Conservation (phyloP, 371 early-diverging fungal species). For the Phascolomyces articulosus region DNA sequence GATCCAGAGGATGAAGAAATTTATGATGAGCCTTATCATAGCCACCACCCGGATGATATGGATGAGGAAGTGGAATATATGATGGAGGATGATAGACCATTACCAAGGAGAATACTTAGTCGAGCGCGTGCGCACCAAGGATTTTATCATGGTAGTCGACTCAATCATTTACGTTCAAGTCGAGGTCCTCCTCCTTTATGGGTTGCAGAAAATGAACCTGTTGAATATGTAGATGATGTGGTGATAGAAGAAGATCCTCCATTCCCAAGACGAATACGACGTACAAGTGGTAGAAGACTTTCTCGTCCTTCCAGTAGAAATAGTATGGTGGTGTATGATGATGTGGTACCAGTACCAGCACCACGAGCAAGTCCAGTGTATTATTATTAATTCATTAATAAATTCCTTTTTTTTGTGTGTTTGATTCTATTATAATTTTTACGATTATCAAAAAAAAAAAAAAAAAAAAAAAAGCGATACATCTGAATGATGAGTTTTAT, state of each 20-base stretch:
- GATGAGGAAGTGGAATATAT: neutral
- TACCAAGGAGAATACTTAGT: neutral
- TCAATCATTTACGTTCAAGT: neutral
- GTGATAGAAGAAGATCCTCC: neutral
- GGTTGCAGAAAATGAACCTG: neutral
- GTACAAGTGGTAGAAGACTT: neutral
- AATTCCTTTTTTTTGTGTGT: too few species aligned
- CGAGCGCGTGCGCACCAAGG: neutral
- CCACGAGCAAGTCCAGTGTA: neutral
- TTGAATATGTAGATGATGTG: neutral
- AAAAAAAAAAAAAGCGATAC: too few species aligned
- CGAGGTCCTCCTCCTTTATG: neutral
- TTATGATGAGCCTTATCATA: neutral
- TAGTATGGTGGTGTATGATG: neutral
- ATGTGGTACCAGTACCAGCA: neutral
- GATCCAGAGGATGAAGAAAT: neutral
- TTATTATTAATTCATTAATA: neutral
- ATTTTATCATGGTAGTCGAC: neutral
- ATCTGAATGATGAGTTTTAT: too few species aligned
- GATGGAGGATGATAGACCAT: neutral
- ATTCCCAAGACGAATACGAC: neutral
- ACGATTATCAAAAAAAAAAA: too few species aligned
- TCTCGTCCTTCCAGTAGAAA: slow-evolving; percentile 1
- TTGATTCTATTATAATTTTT: too few species aligned
- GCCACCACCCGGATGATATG: neutral